phyloP scores from a whole-genome alignment of 768 basidiomycete species.

The Lentinula detonsa region DNA sequence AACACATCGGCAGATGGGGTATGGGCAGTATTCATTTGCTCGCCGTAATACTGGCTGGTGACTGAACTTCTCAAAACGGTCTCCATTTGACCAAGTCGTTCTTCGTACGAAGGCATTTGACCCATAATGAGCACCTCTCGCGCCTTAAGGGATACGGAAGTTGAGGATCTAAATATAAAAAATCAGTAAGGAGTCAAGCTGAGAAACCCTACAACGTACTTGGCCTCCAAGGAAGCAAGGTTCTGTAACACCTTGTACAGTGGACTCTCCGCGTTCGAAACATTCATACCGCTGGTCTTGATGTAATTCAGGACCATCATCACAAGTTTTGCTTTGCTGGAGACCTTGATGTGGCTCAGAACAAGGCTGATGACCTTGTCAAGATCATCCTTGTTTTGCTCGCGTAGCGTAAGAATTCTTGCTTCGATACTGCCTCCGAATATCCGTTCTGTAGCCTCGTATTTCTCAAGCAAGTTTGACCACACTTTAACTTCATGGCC shows the following conservation, averaged over 20 bases:
- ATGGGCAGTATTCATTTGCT: conserved; percentile 32
- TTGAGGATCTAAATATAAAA: conserved; percentile 63
- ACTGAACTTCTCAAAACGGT: conserved; percentile 85
- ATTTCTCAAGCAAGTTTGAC: conserved; percentile 70
- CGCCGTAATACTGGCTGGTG: conserved; percentile 84
- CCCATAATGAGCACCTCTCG: conserved; percentile 95
- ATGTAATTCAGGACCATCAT: conserved; percentile 85
- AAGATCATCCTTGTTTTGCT: conserved; percentile 87
- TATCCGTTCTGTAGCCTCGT: conserved; percentile 82
- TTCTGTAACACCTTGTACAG: conserved; percentile 74
- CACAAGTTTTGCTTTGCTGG: conserved; percentile 86
- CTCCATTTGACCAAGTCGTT: conserved; percentile 92
- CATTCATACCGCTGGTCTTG: conserved; percentile 71
- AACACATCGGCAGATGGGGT: conserved; percentile 87
- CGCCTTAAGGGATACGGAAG: conserved; percentile 86
- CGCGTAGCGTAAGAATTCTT: conserved; percentile 82
- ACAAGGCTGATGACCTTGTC: conserved; percentile 84
- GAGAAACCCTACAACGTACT: conserved; percentile 39
- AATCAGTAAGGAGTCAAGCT: background rate
- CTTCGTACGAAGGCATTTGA: conserved; percentile 96
- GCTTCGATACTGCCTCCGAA: conserved; percentile 95
- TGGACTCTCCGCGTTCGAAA: conserved; percentile 67
- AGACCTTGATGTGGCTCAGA: conserved; percentile 93
- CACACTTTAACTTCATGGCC: conserved; percentile 79
- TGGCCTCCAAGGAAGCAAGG: conserved; percentile 83